Evolutionary conservation across 176 grass and related monocot species (phyloP).

Genomic region (Neostapfia colusana): DNA sequence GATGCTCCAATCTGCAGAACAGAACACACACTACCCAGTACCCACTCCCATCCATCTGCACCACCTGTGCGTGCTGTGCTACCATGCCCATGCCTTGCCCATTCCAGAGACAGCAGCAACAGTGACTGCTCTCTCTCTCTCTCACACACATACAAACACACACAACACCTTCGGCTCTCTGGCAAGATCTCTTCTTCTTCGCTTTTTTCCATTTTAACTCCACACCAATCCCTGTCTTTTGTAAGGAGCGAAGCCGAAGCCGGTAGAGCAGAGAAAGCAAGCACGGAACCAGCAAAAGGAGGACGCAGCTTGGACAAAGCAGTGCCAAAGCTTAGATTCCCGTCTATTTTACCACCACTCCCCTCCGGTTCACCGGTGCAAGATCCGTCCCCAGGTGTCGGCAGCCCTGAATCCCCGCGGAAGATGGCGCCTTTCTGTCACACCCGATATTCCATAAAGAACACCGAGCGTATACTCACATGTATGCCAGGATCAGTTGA

Average conservation of each 20-base stretch:
- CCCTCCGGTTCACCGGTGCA: constrained; percentile 42
- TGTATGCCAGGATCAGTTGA: too few species aligned
- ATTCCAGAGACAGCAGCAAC: too few species aligned
- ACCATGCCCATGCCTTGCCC: too few species aligned
- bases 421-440: constrained; percentile 37
- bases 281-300: constrained; percentile 5
- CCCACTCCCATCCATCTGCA: too few species aligned
- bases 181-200: constrained; percentile 24
- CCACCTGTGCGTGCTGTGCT: too few species aligned
- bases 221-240: constrained; percentile 54
- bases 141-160: too few species aligned
- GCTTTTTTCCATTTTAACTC: constrained; percentile 44
- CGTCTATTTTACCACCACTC: constrained; percentile 44
- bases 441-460: too few species aligned
- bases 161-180: too few species aligned
- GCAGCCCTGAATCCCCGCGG: constrained; percentile 14
- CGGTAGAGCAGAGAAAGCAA: constrained; percentile 36
- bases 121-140: too few species aligned
- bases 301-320: constrained; percentile 14
- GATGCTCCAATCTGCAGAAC: too few species aligned
- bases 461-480: too few species aligned
- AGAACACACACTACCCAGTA: too few species aligned
- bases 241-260: constrained; percentile 45
- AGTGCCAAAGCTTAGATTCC: constrained; percentile 53
- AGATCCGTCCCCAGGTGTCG: constrained; percentile 53